Conservation (phyloP, 2,329 filamentous ascomycete species). For the Calonectria henricotiae region DNA sequence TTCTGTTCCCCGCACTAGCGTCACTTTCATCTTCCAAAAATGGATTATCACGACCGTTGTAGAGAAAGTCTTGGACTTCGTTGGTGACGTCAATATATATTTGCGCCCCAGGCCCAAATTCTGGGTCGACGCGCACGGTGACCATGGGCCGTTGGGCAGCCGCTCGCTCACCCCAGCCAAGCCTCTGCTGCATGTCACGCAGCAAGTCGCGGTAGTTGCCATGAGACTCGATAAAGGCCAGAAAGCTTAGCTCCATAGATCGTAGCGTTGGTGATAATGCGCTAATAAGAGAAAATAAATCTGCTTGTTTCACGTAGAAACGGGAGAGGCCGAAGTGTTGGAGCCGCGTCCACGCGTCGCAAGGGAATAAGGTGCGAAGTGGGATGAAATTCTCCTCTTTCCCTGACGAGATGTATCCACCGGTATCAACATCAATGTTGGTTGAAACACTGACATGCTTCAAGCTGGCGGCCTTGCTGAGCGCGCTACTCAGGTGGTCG, state of each 20-base stretch:
- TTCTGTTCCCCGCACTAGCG: background rate
- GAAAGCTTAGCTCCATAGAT: background rate
- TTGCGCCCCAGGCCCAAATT: background rate
- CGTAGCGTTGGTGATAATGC: background rate
- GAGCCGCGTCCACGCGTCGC: background rate
- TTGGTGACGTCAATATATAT: background rate
- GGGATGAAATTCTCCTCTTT: background rate
- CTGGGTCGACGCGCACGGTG: background rate
- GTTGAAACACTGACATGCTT: background rate
- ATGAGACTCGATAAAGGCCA: background rate
- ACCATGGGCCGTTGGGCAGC: background rate
- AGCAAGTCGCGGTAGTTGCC: conserved; percentile 1
- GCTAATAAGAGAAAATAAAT: background rate
- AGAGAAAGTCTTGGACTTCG: background rate
- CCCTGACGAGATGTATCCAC: background rate
- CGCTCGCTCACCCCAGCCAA: background rate
- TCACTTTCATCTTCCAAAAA: background rate
- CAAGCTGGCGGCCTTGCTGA: background rate
- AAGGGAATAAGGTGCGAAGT: background rate
- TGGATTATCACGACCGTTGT: background rate
- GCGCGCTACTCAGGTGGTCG: background rate
- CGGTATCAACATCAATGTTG: background rate
- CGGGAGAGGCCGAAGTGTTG: background rate
- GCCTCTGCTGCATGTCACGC: background rate
- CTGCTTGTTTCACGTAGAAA: background rate